Evolutionary conservation across 495 filamentous ascomycete species (phyloP).

Genomic region (Astrothelium subdiscretum): DNA sequence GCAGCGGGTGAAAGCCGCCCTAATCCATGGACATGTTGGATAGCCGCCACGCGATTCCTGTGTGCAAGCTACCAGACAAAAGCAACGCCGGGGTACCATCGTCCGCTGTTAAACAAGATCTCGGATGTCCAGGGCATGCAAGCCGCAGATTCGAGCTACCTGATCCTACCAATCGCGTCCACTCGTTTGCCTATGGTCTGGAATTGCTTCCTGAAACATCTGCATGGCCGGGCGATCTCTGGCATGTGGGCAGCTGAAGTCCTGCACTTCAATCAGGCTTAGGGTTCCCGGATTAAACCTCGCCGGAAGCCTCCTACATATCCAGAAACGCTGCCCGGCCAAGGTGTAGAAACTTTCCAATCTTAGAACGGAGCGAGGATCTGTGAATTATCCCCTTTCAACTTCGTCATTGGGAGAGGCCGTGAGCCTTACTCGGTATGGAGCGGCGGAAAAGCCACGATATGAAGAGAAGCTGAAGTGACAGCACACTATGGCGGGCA

Average conservation of each 20-base stretch:
- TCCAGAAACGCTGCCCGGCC: neutral
- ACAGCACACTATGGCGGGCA: neutral
- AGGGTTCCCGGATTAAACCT: neutral
- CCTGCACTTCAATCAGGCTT: neutral
- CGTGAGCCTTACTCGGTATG: too few relatives aligned
- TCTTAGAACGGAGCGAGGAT: too few relatives aligned
- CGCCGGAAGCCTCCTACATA: neutral
- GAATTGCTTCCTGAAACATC: neutral
- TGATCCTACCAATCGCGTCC: neutral
- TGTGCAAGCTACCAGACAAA: neutral
- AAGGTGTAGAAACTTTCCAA: too few relatives aligned
- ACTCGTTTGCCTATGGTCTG: neutral
- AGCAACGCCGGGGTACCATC: neutral
- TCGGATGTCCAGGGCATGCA: neutral
- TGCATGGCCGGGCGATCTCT: neutral
- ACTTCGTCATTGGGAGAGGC: too few relatives aligned
- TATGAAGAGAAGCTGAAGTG: neutral
- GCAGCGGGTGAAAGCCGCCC: neutral
- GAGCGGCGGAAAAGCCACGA: neutral
- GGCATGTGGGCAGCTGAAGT: neutral
- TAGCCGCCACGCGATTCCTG: neutral
- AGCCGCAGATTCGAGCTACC: neutral
- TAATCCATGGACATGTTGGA: neutral
- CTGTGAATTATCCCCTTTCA: too few relatives aligned
- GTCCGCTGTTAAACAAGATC: neutral